These are phyloP conservation scores for Argentina anserina DNA, from an alignment of 306 rosid species.

Conservation along the genomic window DNA sequence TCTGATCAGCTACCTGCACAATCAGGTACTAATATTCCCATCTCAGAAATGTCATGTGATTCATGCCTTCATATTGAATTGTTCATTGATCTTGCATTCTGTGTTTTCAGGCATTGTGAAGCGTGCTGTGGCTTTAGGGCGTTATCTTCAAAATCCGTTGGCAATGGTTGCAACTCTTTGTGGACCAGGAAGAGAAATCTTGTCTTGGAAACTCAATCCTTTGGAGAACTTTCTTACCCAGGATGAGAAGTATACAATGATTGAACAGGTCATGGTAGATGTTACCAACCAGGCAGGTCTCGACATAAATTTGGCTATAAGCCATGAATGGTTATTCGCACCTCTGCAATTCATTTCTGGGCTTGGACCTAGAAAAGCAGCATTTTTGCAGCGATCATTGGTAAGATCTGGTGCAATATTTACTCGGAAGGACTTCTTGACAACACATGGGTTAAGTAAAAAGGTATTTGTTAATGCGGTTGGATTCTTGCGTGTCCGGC, in stretches of 20 bases:
- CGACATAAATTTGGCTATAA: conserved; percentile 80
- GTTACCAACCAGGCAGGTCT: conserved; percentile 93
- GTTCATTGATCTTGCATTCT: conserved; percentile 18
- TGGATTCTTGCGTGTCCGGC: conserved; percentile 90
- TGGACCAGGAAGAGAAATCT: conserved; percentile 86
- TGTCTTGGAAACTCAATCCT: conserved; percentile 84
- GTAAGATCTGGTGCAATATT: conserved; percentile 87
- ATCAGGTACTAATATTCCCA: conserved; percentile 41
- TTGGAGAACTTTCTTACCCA: conserved; percentile 76
- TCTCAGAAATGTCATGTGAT: background rate
- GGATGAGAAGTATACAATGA: conserved; percentile 83
- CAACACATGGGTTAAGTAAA: conserved; percentile 73
- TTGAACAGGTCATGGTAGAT: conserved; percentile 94
- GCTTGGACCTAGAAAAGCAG: conserved; percentile 98
- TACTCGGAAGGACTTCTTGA: conserved; percentile 82
- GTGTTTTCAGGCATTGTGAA: conserved; percentile 78
- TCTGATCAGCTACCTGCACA: conserved; percentile 92
- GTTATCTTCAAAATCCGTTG: conserved; percentile 94
- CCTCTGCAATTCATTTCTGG: conserved; percentile 93
- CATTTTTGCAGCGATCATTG: conserved; percentile 83
- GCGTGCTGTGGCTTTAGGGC: conserved; percentile 96
- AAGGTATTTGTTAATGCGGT: conserved; percentile 93
- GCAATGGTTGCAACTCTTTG: conserved; percentile 93
- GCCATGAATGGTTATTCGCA: conserved; percentile 92
- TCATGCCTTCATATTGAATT: background rate